Percentiles rank a stretch among this genome's conserved stretches.
phyloP scores from a whole-genome alignment of 768 basidiomycete genomes.

The Serendipita sp. region DNA sequence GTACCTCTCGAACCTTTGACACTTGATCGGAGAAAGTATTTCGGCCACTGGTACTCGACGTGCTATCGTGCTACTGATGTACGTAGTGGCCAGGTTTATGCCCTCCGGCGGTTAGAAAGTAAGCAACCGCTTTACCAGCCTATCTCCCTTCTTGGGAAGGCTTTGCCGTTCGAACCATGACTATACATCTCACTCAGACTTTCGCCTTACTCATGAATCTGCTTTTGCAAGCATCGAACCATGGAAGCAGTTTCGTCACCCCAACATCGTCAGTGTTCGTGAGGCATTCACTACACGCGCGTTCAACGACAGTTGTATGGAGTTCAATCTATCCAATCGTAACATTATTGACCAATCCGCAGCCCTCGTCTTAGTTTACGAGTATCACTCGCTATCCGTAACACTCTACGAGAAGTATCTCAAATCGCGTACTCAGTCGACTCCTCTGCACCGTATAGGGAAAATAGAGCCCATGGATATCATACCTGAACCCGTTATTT shows the following conservation, averaged over 20 bases:
- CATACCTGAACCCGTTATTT: constrained; percentile 68
- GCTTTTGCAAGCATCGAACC: constrained; percentile 73
- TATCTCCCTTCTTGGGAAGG: constrained; percentile 7
- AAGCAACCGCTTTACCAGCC: constrained; percentile 16
- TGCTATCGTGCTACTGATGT: constrained; percentile 71
- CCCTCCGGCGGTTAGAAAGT: constrained; percentile 80
- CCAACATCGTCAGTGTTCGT: constrained; percentile 62
- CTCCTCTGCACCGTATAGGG: constrained; percentile 23
- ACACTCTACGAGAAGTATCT: constrained; percentile 72
- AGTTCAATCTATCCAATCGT: neutral
- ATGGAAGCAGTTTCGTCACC: constrained; percentile 77
- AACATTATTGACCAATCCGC: constrained; percentile 11
- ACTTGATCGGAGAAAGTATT: constrained; percentile 51
- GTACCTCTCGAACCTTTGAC: constrained; percentile 53
- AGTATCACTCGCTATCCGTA: constrained; percentile 70
- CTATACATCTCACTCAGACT: constrained; percentile 35
- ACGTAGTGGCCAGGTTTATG: constrained; percentile 63
- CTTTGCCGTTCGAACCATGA: constrained; percentile 1
- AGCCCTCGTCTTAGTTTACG: constrained; percentile 87
- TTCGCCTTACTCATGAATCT: constrained; percentile 60
- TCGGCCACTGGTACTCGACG: constrained; percentile 71
- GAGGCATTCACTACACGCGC: constrained; percentile 93
- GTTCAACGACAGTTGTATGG: constrained; percentile 83
- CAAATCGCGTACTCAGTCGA: constrained; percentile 31
- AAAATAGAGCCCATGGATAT: constrained; percentile 17